Percentiles rank a stretch among this genome's conserved stretches.
Evolutionary conservation across 1,284 basidiomycete species (phyloP).

Genomic region (Abortiporus biennis): DNA sequence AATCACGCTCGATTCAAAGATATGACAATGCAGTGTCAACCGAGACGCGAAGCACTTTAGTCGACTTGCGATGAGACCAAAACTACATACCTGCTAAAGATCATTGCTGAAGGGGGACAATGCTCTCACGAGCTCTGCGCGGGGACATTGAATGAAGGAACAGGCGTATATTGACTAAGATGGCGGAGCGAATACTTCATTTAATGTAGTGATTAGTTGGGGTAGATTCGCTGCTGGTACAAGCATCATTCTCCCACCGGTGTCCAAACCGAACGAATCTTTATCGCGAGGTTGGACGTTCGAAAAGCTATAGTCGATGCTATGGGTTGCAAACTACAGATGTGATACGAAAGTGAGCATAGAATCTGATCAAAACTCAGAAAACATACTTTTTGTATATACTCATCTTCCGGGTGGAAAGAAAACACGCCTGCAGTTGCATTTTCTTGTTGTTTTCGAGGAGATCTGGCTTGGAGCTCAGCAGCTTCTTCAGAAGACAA

Average conservation of each 20-base stretch:
- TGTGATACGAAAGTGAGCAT: slow-evolving; percentile 2
- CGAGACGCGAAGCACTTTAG: too few species aligned
- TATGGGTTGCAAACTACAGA: slow-evolving; percentile 53
- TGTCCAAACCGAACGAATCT: slow-evolving; percentile 78
- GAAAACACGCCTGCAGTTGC: slow-evolving; percentile 44
- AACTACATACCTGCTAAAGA: too few species aligned
- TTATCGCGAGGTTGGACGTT: slow-evolving; percentile 56
- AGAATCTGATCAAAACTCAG: neutral
- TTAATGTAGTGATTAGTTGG: slow-evolving; percentile 29
- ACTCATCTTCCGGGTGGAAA: slow-evolving; percentile 86
- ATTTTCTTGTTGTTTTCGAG: slow-evolving; percentile 34
- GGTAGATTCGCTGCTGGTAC: slow-evolving; percentile 42
- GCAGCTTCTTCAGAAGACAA: slow-evolving; percentile 58
- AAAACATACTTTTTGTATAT: slow-evolving; percentile 55
- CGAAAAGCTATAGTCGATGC: slow-evolving; percentile 63
- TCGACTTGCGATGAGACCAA: too few species aligned
- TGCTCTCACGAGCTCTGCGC: too few species aligned
- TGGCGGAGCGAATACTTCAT: slow-evolving; percentile 23
- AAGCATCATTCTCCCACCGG: slow-evolving; percentile 72
- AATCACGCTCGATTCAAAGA: too few species aligned
- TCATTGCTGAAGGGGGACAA: too few species aligned
- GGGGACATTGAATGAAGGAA: too few species aligned
- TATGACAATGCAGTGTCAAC: too few species aligned
- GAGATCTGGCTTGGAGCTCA: slow-evolving; percentile 26
- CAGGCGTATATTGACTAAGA: slow-evolving; percentile 14